Base-by-base conservation (phyloP, 73 alveolate species). In the Effrenium voratum region DNA sequence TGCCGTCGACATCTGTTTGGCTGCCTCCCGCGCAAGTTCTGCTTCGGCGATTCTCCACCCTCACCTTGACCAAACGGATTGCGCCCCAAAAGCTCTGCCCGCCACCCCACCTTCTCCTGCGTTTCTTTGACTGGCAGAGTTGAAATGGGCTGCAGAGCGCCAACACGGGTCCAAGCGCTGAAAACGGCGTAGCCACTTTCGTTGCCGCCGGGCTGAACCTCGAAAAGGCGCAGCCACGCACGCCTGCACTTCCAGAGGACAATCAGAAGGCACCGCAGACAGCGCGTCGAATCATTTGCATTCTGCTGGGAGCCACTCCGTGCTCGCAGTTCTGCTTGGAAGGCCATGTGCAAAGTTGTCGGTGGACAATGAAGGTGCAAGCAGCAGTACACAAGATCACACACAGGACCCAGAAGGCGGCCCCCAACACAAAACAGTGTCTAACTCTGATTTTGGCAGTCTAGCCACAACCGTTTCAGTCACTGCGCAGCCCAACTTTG, bases 91-190 rank as follows among this genome's bases (percentile, higher is more conserved):
- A n/a, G n/a, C n/a, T 22, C 68, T 22, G 43, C 38, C 79, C 30
- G 12, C 79, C 12, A 32, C 79, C 79, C 30, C 79, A 40, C 79
- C 79, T 66, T 66, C 79, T 66, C 79, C 38, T 66, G 41, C 79
- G 30, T 12, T 40, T 19, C 38, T 32, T 66, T 32, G 43, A 19
- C 43, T 26, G 79, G 79, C 41, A 26, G 43, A 19, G 79, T 5
- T 5, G 32, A 28, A 19, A 66, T 32, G 38, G 30, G 43, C 30
- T 66, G 79, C 32, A 66, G 79, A 5, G 13, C 30, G 12, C 79
- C 79, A 66, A 66, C 43, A 32, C 79, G 13, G 32, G 79, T 40
- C 32, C 79, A 66, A 28, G 41, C 5, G 43, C 10, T 12, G 43
- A 40, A 28, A 66, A 66, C 79, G 79, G 30, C 10, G 41, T 40